Conservation (phyloP, 2,329 filamentous ascomycete genomes). For the Thielaviopsis musarum region DNA sequence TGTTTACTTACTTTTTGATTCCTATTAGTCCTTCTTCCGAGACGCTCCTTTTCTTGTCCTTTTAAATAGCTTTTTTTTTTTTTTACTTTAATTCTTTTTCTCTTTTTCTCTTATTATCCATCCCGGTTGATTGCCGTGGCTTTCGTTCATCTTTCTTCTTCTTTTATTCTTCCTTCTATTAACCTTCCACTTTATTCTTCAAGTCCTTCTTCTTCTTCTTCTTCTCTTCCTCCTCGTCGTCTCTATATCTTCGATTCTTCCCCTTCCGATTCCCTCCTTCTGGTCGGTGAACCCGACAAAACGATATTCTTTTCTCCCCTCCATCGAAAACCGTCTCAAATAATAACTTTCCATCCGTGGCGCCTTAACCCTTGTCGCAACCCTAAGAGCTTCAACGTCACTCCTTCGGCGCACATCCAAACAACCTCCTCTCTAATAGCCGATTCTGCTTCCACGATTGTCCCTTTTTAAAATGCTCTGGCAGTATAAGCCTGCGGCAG, state of each 20-base stretch:
- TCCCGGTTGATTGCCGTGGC: conserved; percentile 9
- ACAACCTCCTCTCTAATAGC: too few species aligned
- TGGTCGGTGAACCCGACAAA: too few species aligned
- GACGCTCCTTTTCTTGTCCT: neutral
- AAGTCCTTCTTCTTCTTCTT: neutral
- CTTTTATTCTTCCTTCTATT: neutral
- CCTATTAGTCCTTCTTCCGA: neutral
- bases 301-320: too few species aligned
- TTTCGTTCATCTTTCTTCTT: neutral
- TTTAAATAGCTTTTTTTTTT: neutral
- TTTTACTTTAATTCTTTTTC: neutral
- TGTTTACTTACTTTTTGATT: neutral
- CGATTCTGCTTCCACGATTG: neutral
- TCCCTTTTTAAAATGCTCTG: conserved; percentile 6
- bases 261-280: too few species aligned
- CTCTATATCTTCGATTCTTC: too few species aligned
- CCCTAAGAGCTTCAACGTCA: neutral
- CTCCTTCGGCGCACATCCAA: neutral
- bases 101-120: neutral
- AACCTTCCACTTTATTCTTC: neutral
- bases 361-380: too few species aligned
- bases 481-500: conserved; percentile 5
- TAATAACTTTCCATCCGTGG: too few species aligned
- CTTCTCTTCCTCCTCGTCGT: neutral
- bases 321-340: too few species aligned